Evolutionary conservation across 2,329 filamentous ascomycete genomes (phyloP), one percentile per base, ranked within the genome.

Genomic region (Neonectria coccinea): DNA sequence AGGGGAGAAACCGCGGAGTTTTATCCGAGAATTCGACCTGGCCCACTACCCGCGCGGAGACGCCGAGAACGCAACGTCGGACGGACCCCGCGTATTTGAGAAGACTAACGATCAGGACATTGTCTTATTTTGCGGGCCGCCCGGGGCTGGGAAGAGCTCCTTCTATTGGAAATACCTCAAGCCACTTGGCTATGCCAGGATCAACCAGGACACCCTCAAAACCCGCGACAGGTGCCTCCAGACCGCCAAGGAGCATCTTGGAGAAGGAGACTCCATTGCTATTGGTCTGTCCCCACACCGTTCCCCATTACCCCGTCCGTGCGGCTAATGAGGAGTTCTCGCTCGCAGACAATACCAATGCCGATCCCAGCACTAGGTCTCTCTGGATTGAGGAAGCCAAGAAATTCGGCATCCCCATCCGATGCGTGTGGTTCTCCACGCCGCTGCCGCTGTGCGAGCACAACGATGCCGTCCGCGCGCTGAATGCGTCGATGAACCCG

Each of bases 121-220:
- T 14, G 87, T 98, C 25, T 79, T 98, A 8, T 93, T 97, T 76
- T 95, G 92, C 74, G 96, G 96, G 1, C 93, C 92, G 52, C 96
- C 96, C 0, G 94, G 92, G 1, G 89, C 93, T 3, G 96, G 96
- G 18, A 98, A 99, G 79, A 97, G 93, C 42, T 95, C 93, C 0
- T 97, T 96, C 74, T 97, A 91, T 80, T 93, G 91, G 88, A 89
- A 86, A 66, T 82, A 92, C 68, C 82, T 98, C 39, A 85, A 94
- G 75, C 91, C 92, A 25, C 80, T 96, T 29, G 92, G 90, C 4
- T 98, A 97, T 76, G 87, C 89, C 75, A 88, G 96, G 52, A 88
- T 97, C 31, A 99, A 98, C 73, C 96, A 98, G 80, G 96, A 98
- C 78, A 87, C 85, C 2, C 84, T 97, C 51, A 97, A 97, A 79